Base-by-base conservation (phyloP, 2,329 filamentous ascomycete genomes). In the Neofusicoccum sp. region DNA sequence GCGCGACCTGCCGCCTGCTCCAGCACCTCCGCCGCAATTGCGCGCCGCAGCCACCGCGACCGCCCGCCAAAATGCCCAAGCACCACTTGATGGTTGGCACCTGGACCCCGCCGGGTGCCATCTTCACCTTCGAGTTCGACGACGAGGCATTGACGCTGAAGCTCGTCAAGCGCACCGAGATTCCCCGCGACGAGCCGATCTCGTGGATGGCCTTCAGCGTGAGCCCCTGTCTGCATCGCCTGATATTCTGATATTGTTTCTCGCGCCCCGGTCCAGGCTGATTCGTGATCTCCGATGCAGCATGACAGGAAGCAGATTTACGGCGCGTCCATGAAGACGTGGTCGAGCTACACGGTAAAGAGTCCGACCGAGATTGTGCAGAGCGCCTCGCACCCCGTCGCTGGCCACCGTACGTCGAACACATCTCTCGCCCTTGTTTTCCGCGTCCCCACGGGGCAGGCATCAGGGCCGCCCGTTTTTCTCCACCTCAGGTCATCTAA, bases 151-250 rank as follows among this genome's bases (percentile, higher is more conserved):
- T 92, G 65, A 88, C 87, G 6, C 77, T 96, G 63, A 84, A 88
- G 66, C 76, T 95, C 69, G 78, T 96, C 70, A 92, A 93, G 79
- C 86, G 88, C 68, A 95, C 90, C 1, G 85, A 87, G 62, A 95
- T 96, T 61, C 88, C 90, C 4, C 77, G 89, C 57, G 89, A 93
- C 65, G 90, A 96, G 76, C 90, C 91, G 6, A 95, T 96, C 66
- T 96, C 91, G 62, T 96, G 91, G 91, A 93, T 96, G 89, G 88
- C 90, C 14, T 93, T 96, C 70, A 89, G 91, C 73, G 90, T 91
- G 79, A 77, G 88, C 63, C 33, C 34, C 51, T n/a, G 26, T 36
- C 49, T 33, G 31, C 30, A 6, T 43, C 33, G 34, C 34, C n/a
- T 28, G 24, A 41, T 31, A 36, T 33, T 26, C 11, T 36, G 24